Evolutionary conservation across 2,329 filamentous ascomycete genomes (phyloP).

Genomic region (Calonectria pteridis): DNA sequence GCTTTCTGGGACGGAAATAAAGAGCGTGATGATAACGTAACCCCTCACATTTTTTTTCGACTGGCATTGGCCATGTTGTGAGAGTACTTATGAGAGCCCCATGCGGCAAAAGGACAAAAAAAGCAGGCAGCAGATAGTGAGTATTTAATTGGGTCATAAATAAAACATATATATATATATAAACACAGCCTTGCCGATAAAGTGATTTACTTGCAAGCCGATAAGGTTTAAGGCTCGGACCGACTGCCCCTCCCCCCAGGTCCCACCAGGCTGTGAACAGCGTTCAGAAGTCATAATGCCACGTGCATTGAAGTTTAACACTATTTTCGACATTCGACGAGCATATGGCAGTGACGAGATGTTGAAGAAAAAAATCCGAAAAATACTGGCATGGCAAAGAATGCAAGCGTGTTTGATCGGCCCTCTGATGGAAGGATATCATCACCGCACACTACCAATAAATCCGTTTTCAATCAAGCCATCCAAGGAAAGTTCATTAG

Average conservation of each 20-base stretch:
- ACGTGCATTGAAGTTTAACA: background rate
- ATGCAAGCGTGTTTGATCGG: background rate
- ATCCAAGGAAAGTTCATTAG: background rate
- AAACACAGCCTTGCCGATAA: background rate
- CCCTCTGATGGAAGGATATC: background rate
- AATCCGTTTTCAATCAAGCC: background rate
- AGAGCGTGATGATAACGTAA: constrained; percentile 6
- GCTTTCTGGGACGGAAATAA: background rate
- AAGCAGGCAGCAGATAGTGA: constrained; percentile 1
- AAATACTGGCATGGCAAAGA: background rate
- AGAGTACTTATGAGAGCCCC: constrained; percentile 10
- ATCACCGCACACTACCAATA: background rate
- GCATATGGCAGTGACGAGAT: background rate
- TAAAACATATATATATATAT: background rate
- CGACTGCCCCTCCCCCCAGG: background rate
- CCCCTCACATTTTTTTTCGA: background rate
- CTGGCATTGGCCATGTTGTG: constrained; percentile 1
- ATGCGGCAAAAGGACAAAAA: constrained; percentile 11
- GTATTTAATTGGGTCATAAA: constrained; percentile 9
- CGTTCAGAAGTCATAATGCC: background rate
- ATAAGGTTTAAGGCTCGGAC: constrained; percentile 8
- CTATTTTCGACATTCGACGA: background rate
- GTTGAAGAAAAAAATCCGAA: background rate
- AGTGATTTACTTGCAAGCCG: background rate
- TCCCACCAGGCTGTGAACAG: background rate